Base-by-base conservation (phyloP, 2,329 filamentous ascomycete species). In the Claviceps sp. region DNA sequence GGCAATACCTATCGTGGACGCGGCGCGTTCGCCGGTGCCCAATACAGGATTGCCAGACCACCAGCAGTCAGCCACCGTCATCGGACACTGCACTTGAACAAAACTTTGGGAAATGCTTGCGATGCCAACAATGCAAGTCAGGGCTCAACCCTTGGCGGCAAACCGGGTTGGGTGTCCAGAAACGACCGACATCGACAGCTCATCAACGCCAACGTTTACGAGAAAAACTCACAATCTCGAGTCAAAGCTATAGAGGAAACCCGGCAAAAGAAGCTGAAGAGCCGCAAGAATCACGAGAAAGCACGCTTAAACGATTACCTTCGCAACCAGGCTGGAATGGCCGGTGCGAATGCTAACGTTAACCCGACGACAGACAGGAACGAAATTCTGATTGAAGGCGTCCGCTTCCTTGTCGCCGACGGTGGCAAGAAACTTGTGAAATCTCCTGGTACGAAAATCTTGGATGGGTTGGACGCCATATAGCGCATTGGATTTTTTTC, bases 341-440 rank as follows among this genome's bases (percentile, higher is more conserved):
- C 55, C 11, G 55, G 51, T 51, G 57, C 50, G 30, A 50, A 60
- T 43, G 57, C 56, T 57, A 62, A 61, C 38, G 56, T 56, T 55
- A 62, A 61, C 52, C 30, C 57, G 37, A 46, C 48, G 14, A 56
- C 61, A 65, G 63, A 67, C 58, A 67, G 70, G 58, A 73, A 87
- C 63, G 80, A 87, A 60, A 73, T 94, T 46, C 67, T 73, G 19
- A 75, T 94, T 50, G 76, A 87, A 51, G 86, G 84, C 59, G 80
- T 91, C 50, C 78, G 78, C 30, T 95, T 93, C 64, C 73, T 76
- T 52, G 81, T 95, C 40, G 73, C 80, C 17, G 81, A 85, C 57
- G 83, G 85, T 57, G 89, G 89, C 58, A 90, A 87, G 74, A 95
- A 94, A 69, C 77, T 95, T 42, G 74, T 87, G 56, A 85, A 85